Evolutionary conservation across 2,329 filamentous ascomycete species (phyloP), one percentile per base, ranked within the genome.

Genomic region (Orbilia oligospora): DNA sequence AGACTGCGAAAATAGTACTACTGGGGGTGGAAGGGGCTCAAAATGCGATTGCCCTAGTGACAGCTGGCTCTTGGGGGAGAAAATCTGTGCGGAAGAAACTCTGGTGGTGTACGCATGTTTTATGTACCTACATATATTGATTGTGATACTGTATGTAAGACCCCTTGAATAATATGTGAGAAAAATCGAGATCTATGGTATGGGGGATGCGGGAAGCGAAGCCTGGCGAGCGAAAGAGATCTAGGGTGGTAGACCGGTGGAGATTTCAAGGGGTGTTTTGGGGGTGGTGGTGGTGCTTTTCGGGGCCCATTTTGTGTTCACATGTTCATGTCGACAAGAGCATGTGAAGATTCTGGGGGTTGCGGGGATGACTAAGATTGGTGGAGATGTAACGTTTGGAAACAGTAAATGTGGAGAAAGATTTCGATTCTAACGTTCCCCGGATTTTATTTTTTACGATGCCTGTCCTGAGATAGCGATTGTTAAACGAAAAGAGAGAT

Each of bases 331-430:
- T 27, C 14, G 5, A 36, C 12, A 18, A 9, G 18, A 71, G 33
- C 67, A 71, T 71, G 67, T 71, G 67, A 71, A 71, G 10, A 63
- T 51, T 71, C 53, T 36, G 67, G 44, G 67, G 44, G 51, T 6
- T 48, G 66, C 22, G 30, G 67, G 53, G 55, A 51, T 61, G 55
- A 63, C 55, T 71, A 69, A 69, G 12, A 46, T 68, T 68, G 24
- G 20, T 68, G 18, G 30, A 55, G 36, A 30, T 68, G 49, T 56
- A 67, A 67, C 44, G 64, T 38, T 67, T 53, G 48, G 33, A 38
- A 27, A 53, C 20, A 22, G 48, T 24, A 55, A 41, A 55, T 67
- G 64, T 67, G 64, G 64, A 38, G 64, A 27, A 27, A 24, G 44
- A 36, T 46, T 24, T 33, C n/a, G 41, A 51, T 66, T 66, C 16